These are phyloP conservation scores for Erodium texanum DNA, from an alignment of 441 rosid species.

Conservation along the genomic window DNA sequence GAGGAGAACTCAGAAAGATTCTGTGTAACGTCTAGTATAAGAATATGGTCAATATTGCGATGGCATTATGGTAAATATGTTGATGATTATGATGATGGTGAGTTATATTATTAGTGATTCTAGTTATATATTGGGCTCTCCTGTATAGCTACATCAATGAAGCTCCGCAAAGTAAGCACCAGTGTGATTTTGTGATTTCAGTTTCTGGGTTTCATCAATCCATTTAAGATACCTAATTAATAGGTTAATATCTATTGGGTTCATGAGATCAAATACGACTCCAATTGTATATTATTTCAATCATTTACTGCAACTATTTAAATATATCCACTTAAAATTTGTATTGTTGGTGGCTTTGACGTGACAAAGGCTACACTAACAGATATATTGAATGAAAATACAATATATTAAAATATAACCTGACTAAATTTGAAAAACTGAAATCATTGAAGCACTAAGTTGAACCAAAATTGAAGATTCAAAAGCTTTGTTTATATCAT, in stretches of 20 bases:
- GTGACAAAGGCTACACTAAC: too few species aligned
- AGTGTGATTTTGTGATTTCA: not conserved
- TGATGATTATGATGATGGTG: not conserved
- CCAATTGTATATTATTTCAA: not conserved
- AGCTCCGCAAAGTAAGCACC: not conserved
- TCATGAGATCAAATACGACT: not conserved
- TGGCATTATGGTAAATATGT: not conserved
- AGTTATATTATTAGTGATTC: not conserved
- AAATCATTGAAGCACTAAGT: too few species aligned
- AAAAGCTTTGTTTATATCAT: too few species aligned
- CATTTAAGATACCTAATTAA: not conserved
- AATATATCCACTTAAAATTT: not conserved
- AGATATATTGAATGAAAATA: too few species aligned
- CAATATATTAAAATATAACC: too few species aligned
- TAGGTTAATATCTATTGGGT: not conserved
- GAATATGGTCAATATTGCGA: not conserved
- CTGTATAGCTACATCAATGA: not conserved
- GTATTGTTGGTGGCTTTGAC: too few species aligned
- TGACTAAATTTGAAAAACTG: too few species aligned
- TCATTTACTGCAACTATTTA: not conserved
- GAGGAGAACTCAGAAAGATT: too few species aligned
- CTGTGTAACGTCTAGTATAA: too few species aligned
- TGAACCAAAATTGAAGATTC: too few species aligned
- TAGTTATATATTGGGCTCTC: not conserved
- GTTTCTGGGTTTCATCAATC: not conserved